A percentile compares a stretch with the other conserved stretches of the same genome.
Evolutionary conservation across 2,329 filamentous ascomycete species (phyloP).

Genomic region (Cryphonectria japonica): DNA sequence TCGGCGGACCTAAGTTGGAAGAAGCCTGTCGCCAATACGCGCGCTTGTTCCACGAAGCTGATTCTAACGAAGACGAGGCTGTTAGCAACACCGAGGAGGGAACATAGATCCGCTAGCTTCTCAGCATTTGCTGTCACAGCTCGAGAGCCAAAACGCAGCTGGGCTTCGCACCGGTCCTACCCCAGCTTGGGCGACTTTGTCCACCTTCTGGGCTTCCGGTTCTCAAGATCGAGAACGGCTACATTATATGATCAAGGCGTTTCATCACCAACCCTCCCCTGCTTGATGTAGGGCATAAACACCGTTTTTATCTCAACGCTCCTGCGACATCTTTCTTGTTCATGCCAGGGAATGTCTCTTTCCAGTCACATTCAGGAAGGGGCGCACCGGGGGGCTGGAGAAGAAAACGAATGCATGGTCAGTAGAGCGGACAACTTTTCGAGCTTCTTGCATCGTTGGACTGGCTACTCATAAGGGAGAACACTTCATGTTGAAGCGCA

Average conservation of each 20-base stretch:
- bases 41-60: constrained; percentile 5
- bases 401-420: not conserved
- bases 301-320: not conserved
- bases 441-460: not conserved
- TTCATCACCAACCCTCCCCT: too few species aligned
- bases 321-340: not conserved
- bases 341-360: too few species aligned
- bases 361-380: not conserved
- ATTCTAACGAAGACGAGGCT: constrained; percentile 26
- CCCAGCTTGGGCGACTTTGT: constrained; percentile 7
- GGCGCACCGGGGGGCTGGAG: not conserved
- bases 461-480: not conserved
- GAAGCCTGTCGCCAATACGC: constrained; percentile 58
- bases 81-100: constrained; percentile 23
- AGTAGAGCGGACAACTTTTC: not conserved
- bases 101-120: constrained; percentile 25
- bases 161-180: constrained; percentile 5
- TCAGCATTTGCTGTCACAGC: constrained; percentile 14
- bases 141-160: constrained; percentile 8
- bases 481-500: not conserved
- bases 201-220: constrained; percentile 5
- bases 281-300: not conserved
- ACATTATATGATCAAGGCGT: not conserved
- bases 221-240: constrained; percentile 5
- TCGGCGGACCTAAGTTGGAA: constrained; percentile 78